Base-by-base conservation (phyloP, 371 early-diverging fungal species). In the Apophysomyces trapeziformis region DNA sequence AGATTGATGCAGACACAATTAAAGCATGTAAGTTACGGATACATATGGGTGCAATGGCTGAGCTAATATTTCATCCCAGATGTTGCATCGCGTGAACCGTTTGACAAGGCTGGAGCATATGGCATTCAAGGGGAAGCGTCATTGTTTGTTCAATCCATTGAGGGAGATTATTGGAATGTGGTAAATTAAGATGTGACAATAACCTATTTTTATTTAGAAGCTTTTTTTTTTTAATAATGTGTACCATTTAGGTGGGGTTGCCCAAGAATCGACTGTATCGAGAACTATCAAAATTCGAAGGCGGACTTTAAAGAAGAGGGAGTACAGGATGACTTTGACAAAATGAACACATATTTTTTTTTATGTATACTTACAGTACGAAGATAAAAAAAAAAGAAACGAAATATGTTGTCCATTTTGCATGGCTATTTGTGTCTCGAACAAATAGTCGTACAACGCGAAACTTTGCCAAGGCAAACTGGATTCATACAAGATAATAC, bases 81-180 rank as follows among this genome's bases (percentile, higher is more conserved):
- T 56, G 66, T 83, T 62, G 69, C 63, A 35, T 70, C 77, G 38
- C 78, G 79, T 46, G 81, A 83, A 60, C 76, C 81, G 32, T 75
- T 80, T 68, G 94, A 92, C 69, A 95, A 95, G 81, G 93, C 95
- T 11, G 96, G 95, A 7, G 89, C 84, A 2, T 95, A 96, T 71
- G 96, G 93, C 6, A 91, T 92, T 71, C 96, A 95, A 80, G 88
- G 89, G 11, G 72, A 86, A 16, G 94, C 90, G 8, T 71, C 92
- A 6, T 65, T 90, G 58, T 87, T 96, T 67, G 83, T 96, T 37
- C 80, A 85, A 69, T 76, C 84, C n/a, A 93, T 95, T 60, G 70
- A 89, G 7, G 95, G 95, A 35, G 90, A 90, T 64, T 88, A 84
- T 50, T 90, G 89, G 87, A 90, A 89, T 66, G 92, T 90, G 46